Percentiles rank a stretch among this genome's conserved stretches.
Conservation (phyloP, 140 eudicot species). For the Senecio squalidus region DNA sequence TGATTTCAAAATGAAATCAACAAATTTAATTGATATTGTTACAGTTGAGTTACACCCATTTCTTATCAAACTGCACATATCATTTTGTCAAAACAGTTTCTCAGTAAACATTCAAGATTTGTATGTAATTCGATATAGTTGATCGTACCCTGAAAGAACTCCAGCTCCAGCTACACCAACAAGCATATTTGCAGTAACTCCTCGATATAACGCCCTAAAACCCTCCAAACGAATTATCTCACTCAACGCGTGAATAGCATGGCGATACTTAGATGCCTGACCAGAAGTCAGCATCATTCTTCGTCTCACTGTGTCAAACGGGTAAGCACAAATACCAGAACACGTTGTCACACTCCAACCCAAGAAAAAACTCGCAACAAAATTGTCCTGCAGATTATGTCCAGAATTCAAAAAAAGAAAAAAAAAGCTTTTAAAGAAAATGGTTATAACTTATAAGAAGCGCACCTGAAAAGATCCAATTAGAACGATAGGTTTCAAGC, state of each 20-base stretch:
- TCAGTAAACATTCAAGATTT: constrained; percentile 34
- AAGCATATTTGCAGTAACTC: constrained; percentile 91
- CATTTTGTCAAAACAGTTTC: background rate
- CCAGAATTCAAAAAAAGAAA: background rate
- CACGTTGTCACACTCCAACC: constrained; percentile 95
- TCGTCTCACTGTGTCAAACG: constrained; percentile 88
- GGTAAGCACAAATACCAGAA: constrained; percentile 96
- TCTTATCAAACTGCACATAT: constrained; percentile 22
- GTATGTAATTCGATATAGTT: constrained; percentile 54
- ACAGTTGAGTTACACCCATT: constrained; percentile 5
- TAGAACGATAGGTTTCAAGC: constrained; percentile 79
- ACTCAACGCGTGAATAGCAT: constrained; percentile 56
- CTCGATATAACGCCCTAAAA: constrained; percentile 59
- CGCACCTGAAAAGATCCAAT: constrained; percentile 74
- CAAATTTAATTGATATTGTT: background rate
- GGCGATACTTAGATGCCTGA: constrained; percentile 63
- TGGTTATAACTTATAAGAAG: background rate
- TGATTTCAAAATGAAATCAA: constrained; percentile 2
- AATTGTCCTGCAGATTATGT: constrained; percentile 60
- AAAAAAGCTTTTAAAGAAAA: background rate
- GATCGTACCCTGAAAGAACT: constrained; percentile 94
- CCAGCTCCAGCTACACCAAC: constrained; percentile 99
- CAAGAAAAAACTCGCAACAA: constrained; percentile 76
- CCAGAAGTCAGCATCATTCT: constrained; percentile 99
- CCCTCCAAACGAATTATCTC: constrained; percentile 85